Conservation (phyloP, 139 green algal genomes). For the Limnomonas spitsbergensis region DNA sequence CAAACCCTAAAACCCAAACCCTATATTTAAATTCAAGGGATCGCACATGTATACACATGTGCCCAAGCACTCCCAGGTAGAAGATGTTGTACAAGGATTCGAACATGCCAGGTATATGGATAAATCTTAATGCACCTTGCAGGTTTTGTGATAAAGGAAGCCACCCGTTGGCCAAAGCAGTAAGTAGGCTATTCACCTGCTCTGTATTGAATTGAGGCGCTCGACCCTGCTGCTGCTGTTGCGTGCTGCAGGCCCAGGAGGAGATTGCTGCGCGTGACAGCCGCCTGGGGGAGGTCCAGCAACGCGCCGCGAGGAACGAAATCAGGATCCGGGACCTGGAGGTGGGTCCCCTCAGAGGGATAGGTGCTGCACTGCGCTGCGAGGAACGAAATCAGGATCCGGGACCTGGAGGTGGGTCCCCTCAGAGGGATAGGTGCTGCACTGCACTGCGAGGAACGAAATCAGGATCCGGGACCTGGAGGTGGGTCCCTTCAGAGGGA, state of each 20-base stretch:
- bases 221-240: too few species aligned
- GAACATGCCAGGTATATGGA: too few species aligned
- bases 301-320: slow-evolving; percentile 1
- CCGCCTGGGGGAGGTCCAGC: neutral
- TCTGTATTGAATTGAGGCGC: too few species aligned
- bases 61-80: too few species aligned
- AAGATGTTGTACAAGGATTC: too few species aligned
- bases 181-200: too few species aligned
- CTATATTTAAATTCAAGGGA: too few species aligned
- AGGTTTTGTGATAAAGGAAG: too few species aligned
- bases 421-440: neutral
- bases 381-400: neutral
- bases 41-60: too few species aligned
- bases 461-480: slow-evolving; percentile 10
- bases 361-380: neutral
- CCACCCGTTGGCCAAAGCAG: too few species aligned
- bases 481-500: neutral
- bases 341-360: neutral
- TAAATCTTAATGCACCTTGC: too few species aligned
- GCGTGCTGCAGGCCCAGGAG: neutral
- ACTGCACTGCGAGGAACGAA: neutral
- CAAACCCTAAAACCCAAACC: too few species aligned
- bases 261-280: neutral
- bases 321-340: slow-evolving; percentile 10
- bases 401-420: slow-evolving; percentile 10